These are phyloP conservation scores for Aristolochia fimbriata DNA, from an alignment of 164 flowering plant species.

Conservation along the genomic window DNA sequence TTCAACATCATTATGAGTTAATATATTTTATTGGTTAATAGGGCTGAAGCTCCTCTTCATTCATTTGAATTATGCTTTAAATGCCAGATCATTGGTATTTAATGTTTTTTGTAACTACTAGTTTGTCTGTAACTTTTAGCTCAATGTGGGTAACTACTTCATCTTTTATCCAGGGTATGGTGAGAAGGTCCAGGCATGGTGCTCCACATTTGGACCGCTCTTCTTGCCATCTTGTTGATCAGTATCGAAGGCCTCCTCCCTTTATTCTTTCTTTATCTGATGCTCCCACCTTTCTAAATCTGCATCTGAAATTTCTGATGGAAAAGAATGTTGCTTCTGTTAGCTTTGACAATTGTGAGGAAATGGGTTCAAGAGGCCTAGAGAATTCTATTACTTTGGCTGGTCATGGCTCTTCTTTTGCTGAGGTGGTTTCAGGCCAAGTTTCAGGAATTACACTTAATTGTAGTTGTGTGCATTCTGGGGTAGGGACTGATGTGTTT, in stretches of 20 bases:
- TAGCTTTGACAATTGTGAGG: conserved; percentile 23
- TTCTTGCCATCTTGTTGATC: conserved; percentile 17
- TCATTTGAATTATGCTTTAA: too few species aligned
- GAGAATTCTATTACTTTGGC: conserved; percentile 1
- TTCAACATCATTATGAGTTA: too few species aligned
- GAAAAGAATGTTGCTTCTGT: conserved; percentile 31
- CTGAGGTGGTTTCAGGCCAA: conserved; percentile 12
- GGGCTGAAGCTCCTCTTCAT: too few species aligned
- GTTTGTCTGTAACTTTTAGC: neutral
- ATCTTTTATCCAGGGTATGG: conserved; percentile 23
- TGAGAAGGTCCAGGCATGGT: conserved; percentile 25
- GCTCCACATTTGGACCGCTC: conserved; percentile 13
- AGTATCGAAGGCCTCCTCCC: conserved; percentile 35
- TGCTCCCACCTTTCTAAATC: conserved; percentile 51
- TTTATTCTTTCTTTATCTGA: conserved; percentile 55
- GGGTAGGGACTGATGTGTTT: conserved; percentile 15
- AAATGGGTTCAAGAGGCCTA: neutral
- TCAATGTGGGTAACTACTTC: neutral
- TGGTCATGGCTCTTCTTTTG: conserved; percentile 13
- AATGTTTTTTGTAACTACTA: too few species aligned
- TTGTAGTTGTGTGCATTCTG: conserved; percentile 14
- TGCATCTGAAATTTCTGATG: conserved; percentile 75
- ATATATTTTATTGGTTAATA: too few species aligned
- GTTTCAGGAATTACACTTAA: conserved; percentile 10
- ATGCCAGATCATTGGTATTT: too few species aligned